phyloP scores from a whole-genome alignment of 2,329 filamentous ascomycete genomes.

The Pseudogymnoascus pannorum region DNA sequence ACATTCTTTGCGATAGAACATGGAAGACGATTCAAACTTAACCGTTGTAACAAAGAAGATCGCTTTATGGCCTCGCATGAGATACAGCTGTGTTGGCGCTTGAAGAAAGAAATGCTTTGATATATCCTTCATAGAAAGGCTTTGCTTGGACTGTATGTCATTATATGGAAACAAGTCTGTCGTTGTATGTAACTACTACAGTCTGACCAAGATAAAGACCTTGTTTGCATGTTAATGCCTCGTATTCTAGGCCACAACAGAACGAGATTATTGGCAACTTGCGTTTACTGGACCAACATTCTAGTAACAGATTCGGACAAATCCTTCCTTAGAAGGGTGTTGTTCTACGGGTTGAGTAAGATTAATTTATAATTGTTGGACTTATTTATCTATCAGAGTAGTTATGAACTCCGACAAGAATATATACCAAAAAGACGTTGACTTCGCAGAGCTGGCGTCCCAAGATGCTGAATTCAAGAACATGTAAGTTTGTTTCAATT shows the following conservation, averaged over 20 bases:
- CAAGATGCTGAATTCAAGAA: slow-evolving; percentile 53
- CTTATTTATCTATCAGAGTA: background rate
- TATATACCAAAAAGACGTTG: slow-evolving; percentile 50
- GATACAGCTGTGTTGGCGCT: background rate
- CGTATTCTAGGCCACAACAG: background rate
- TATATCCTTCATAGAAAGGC: background rate
- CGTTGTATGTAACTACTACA: too few species aligned
- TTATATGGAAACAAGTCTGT: background rate
- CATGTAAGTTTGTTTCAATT: slow-evolving; percentile 36
- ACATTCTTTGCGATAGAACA: too few species aligned
- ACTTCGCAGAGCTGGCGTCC: slow-evolving; percentile 55
- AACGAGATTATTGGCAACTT: background rate
- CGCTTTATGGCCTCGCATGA: background rate
- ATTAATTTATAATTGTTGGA: background rate
- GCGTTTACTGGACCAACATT: background rate
- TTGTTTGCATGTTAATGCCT: background rate
- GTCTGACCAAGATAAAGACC: too few species aligned
- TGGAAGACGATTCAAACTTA: too few species aligned
- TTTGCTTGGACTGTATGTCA: background rate
- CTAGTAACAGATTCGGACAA: background rate
- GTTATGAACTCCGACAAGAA: slow-evolving; percentile 22
- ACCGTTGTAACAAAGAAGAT: background rate
- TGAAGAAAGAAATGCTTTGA: background rate
- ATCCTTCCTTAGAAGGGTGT: background rate
- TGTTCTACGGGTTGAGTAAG: background rate